These are phyloP conservation scores for Ascochyta clinopodiicola DNA, from an alignment of 2,329 filamentous ascomycete species.

Conservation along the genomic window DNA sequence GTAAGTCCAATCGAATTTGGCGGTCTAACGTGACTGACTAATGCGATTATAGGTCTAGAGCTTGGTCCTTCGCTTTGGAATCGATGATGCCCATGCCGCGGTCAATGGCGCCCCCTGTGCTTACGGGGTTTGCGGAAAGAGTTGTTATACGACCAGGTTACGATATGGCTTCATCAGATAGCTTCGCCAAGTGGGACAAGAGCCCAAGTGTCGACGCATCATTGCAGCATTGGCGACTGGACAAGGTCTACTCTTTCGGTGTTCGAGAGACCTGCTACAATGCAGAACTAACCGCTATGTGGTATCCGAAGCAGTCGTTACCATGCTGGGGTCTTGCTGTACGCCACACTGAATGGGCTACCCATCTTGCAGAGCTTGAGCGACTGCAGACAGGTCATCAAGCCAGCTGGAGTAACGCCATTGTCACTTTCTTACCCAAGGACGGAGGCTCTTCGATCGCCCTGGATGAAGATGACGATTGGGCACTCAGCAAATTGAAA, in stretches of 20 bases:
- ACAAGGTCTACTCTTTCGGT: slow-evolving; percentile 42
- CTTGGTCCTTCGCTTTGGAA: slow-evolving; percentile 41
- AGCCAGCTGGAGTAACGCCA: slow-evolving; percentile 30
- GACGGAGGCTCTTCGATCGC: slow-evolving; percentile 26
- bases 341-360: slow-evolving; percentile 40
- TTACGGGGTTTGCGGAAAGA: slow-evolving; percentile 32
- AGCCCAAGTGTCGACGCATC: slow-evolving; percentile 22
- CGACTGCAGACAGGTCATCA: slow-evolving; percentile 28
- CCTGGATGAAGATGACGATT: slow-evolving; percentile 14
- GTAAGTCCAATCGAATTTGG: slow-evolving; percentile 14
- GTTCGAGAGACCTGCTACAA: slow-evolving; percentile 37
- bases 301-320: slow-evolving; percentile 28
- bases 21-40: slow-evolving; percentile 4
- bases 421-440: slow-evolving; percentile 38
- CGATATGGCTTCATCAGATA: slow-evolving; percentile 16
- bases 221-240: slow-evolving; percentile 25
- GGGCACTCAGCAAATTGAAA: slow-evolving; percentile 8
- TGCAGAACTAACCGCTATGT: slow-evolving; percentile 35
- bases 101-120: slow-evolving; percentile 28
- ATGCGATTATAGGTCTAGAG: slow-evolving; percentile 26
- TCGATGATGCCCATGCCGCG: slow-evolving; percentile 28
- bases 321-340: slow-evolving; percentile 43
- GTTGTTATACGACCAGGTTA: slow-evolving; percentile 27
- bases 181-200: slow-evolving; percentile 30
- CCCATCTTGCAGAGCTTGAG: slow-evolving; percentile 37